Evolutionary conservation across 176 grass and related monocot species (phyloP), one percentile per base, ranked within the genome.

Genomic region (Eleusine indica): DNA sequence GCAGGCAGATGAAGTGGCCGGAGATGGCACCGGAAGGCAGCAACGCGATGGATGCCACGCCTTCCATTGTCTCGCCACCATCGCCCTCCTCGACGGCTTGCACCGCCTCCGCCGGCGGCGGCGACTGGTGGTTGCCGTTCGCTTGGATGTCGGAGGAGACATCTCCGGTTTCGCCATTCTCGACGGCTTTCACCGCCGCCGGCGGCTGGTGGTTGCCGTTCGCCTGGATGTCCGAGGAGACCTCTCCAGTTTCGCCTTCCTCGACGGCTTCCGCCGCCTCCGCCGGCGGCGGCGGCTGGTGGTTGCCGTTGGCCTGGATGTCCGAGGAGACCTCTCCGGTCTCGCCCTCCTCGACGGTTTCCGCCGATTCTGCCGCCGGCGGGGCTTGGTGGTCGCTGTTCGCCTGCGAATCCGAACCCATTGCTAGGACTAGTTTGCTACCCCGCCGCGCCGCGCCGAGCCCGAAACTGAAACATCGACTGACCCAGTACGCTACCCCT

Each of bases 1-100:
- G 91, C 28, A 95, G 82, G n/a, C 89, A 82, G 56, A 98, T 95
- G 89, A 98, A 95, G 80, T 98, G 96, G 2, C 96, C 93, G 68
- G 96, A 98, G 81, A 98, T 93, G 49, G 87, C 81, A 28, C 96
- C 96, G 65, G 88, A 86, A 9, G 87, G 91, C 46, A 98, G 87
- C 85, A 98, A 56, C n/a, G 87, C 96, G 73, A 98, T 95, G 82
- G 96, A 98, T 13, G 96, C 91, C 40, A 98, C 85, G n/a, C 96
- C 96, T 78, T 95, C 91, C 93, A 98, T 95, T 28, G 74, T 74
- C 82, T 89, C 81, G n/a, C 65, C 80, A 12, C 8, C 74, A 4
- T 86, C 86, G 21, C 56, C 81, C 54, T 82, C 91, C 38, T 88
- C 84, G 19, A 81, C 81, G 19, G 66, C 25, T 6, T 30, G 41